phyloP scores from a whole-genome alignment of 306 rosid species.

The Inga leiocalycina region DNA sequence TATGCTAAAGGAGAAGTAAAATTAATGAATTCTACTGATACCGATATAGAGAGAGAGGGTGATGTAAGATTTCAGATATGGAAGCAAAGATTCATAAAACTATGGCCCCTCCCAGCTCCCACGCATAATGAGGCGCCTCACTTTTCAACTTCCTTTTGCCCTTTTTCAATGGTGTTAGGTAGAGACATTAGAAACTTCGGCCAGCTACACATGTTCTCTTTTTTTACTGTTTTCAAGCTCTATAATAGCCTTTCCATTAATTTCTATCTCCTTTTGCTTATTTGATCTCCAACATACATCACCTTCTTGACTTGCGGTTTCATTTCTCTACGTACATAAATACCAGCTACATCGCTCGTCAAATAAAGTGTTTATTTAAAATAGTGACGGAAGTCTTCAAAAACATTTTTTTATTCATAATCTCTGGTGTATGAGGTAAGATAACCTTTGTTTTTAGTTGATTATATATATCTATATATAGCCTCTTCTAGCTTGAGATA shows the following conservation, averaged over 20 bases:
- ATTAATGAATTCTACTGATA: neutral
- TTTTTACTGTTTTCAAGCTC: slow-evolving; percentile 4
- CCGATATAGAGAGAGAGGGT: neutral
- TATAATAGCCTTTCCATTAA: neutral
- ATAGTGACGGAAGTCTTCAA: no score
- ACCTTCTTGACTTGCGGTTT: slow-evolving; percentile 9
- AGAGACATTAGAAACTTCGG: slow-evolving; percentile 38
- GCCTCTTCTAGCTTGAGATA: neutral
- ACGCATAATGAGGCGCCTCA: slow-evolving; percentile 14
- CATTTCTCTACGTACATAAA: neutral
- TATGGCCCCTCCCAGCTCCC: slow-evolving; percentile 4
- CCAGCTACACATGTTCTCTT: slow-evolving; percentile 1
- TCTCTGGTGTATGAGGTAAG: neutral
- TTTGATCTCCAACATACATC: slow-evolving; percentile 31
- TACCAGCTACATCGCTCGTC: neutral
- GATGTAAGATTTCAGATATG: neutral
- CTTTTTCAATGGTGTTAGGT: slow-evolving; percentile 42
- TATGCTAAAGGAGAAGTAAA: neutral
- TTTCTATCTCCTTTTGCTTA: neutral
- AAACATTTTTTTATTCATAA: no score
- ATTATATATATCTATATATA: neutral
- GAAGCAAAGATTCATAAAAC: slow-evolving; percentile 1
- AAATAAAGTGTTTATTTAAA: no score
- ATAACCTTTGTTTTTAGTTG: neutral
- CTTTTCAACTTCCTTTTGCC: slow-evolving; percentile 22